Evolutionary conservation across 352 stramenopile genomes (phyloP), one percentile per base, ranked within the genome.

Genomic region (Phytopythium cucurbitacearum): DNA sequence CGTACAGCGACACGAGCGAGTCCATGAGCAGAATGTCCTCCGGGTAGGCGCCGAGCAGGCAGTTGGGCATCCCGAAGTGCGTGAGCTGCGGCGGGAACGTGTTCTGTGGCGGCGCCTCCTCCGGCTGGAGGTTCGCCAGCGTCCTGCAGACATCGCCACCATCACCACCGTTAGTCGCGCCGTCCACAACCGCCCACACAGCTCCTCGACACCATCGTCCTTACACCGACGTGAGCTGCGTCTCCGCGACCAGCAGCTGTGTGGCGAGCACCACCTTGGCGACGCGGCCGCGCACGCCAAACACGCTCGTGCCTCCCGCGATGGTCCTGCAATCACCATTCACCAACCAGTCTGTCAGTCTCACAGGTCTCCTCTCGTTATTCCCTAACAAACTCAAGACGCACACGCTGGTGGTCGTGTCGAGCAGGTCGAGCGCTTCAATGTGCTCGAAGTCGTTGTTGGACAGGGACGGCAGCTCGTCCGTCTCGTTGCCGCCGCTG

Each of bases 51-150:
- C 62, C 71, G 40, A 85, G 69, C 33, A 80, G 65, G 49, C 75
- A 87, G 52, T 89, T 89, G 16, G 60, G 60, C 40, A 89, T 56
- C n/a, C 71, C 79, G 8, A 89, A 65, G 35, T 86, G 73, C 5
- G 73, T 48, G 13, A 73, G n/a, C 32, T 35, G 60, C 9, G 66
- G 58, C 7, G 76, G 75, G 56, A 55, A 71, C 11, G 57, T 79
- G 1, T 75, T 73, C 44, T 49, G 61, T 34, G 67, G 56, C 15
- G 65, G 63, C 33, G 75, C 70, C 43, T 74, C 61, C 41, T 71
- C 59, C 51, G 87, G 60, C 33, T 69, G 60, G 13, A 89, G 45
- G 36, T 89, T 89, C 36, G 67, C 73, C 39, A 89, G 49, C 13
- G 60, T 64, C 42, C 64, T 74, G 33, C 37, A 64, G 5, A 33